phyloP scores from a whole-genome alignment of 1,139 yeast species.

The Hemisphaericaspora lyxosophila region DNA sequence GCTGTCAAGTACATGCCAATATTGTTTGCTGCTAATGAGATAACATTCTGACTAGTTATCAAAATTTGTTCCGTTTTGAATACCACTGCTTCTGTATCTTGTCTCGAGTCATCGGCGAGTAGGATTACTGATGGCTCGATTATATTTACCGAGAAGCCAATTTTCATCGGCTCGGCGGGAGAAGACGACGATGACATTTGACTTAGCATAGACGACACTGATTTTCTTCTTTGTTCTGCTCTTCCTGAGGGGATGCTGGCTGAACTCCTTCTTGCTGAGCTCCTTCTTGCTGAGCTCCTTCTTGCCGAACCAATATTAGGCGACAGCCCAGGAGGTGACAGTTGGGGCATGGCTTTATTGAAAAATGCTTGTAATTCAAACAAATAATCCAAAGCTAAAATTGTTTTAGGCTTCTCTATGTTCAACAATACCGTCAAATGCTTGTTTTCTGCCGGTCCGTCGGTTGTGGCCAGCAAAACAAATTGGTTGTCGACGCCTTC shows the following conservation, averaged over 20 bases:
- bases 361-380: constrained; percentile 70
- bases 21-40: constrained; percentile 69
- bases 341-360: constrained; percentile 26
- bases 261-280: neutral
- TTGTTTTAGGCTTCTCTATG: constrained; percentile 76
- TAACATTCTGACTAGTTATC: constrained; percentile 64
- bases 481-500: constrained; percentile 70
- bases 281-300: neutral
- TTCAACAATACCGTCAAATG: constrained; percentile 56
- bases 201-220: constrained; percentile 7
- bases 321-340: neutral
- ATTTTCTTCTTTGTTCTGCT: constrained; percentile 9
- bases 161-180: constrained; percentile 8
- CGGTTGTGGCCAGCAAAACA: constrained; percentile 50
- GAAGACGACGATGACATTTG: constrained; percentile 3
- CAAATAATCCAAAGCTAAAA: constrained; percentile 82
- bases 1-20: constrained; percentile 83
- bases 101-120: constrained; percentile 72
- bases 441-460: constrained; percentile 39
- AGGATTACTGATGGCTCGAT: constrained; percentile 78
- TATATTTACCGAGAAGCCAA: constrained; percentile 66
- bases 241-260: constrained; percentile 1
- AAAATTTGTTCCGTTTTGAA: constrained; percentile 82
- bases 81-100: constrained; percentile 82
- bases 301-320: neutral